phyloP scores from a whole-genome alignment of 768 basidiomycete genomes.

The Suillus brevipes region DNA sequence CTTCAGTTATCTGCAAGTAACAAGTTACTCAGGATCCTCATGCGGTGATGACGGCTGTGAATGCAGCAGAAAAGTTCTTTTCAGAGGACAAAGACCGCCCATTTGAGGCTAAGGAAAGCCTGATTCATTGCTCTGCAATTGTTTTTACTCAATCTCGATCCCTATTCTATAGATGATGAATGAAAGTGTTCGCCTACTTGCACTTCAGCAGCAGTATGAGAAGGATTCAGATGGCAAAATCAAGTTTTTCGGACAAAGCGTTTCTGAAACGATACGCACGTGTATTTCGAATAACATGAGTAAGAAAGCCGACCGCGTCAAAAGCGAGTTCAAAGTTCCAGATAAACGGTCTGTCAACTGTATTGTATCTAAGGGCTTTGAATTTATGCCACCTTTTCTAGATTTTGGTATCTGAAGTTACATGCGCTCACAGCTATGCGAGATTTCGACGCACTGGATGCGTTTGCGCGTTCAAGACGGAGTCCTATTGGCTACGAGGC shows the following conservation, averaged over 20 bases:
- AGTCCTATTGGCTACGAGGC: constrained; percentile 96
- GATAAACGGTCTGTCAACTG: constrained; percentile 76
- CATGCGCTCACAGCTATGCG: constrained; percentile 74
- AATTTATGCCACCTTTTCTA: constrained; percentile 28
- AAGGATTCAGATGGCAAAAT: constrained; percentile 80
- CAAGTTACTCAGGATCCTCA: constrained; percentile 59
- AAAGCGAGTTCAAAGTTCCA: constrained; percentile 88
- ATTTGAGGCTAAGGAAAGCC: constrained; percentile 87
- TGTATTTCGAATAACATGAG: constrained; percentile 78
- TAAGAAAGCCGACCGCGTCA: constrained; percentile 88
- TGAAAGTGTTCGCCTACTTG: constrained; percentile 74
- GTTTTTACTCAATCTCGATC: neutral
- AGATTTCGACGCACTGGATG: constrained; percentile 86
- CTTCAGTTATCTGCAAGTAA: neutral
- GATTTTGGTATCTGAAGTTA: constrained; percentile 94
- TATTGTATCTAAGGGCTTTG: neutral
- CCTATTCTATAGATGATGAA: constrained; percentile 75
- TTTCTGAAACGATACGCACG: constrained; percentile 82
- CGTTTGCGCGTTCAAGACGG: constrained; percentile 82
- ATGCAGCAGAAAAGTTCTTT: constrained; percentile 89
- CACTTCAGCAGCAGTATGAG: constrained; percentile 84
- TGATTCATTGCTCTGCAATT: neutral
- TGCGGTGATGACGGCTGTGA: constrained; percentile 70
- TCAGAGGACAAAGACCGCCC: constrained; percentile 88
- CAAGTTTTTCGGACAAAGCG: constrained; percentile 76